Evolutionary conservation across 331 rosid genomes (phyloP).

Genomic region (Prunus yedoensis): DNA sequence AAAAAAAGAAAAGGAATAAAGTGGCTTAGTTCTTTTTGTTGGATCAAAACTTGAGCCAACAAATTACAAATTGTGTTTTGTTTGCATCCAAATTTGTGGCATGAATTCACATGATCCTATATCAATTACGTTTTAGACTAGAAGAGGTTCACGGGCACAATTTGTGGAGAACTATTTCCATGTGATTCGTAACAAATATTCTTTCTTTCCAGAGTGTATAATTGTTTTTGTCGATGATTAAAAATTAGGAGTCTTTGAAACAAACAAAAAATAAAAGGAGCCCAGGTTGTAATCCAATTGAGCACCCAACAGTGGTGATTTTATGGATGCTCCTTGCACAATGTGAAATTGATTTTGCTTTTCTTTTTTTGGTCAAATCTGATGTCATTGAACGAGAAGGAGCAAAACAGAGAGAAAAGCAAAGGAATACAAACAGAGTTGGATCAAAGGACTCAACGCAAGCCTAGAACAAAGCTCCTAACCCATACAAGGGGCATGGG

Average conservation of each 20-base stretch:
- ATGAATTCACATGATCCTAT: slow-evolving; percentile 32
- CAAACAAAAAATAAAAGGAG: neutral
- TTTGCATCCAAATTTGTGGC: neutral
- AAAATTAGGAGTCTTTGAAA: slow-evolving; percentile 25
- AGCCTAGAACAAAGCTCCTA: too few relatives aligned
- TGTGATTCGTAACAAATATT: slow-evolving; percentile 35
- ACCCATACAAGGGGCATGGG: too few relatives aligned
- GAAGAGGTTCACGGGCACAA: slow-evolving; percentile 47
- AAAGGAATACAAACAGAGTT: too few relatives aligned
- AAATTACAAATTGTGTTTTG: too few relatives aligned
- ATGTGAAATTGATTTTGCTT: too few relatives aligned
- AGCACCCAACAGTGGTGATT: neutral
- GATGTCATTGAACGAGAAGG: too few relatives aligned
- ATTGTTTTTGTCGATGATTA: neutral
- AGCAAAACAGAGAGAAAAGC: too few relatives aligned
- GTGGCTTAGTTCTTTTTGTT: neutral
- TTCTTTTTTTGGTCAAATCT: too few relatives aligned
- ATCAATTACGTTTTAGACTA: slow-evolving; percentile 39
- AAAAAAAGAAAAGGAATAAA: neutral
- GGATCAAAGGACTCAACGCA: too few relatives aligned
- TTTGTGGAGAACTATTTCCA: slow-evolving; percentile 36
- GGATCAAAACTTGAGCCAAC: neutral
- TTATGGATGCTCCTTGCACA: too few relatives aligned
- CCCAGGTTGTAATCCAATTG: slow-evolving; percentile 15
- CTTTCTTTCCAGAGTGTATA: neutral